A percentile compares a stretch with the other conserved stretches of the same genome.
These are phyloP conservation scores for Ceratocystis papillata DNA, from an alignment of 2,329 filamentous ascomycete genomes.

Conservation along the genomic window DNA sequence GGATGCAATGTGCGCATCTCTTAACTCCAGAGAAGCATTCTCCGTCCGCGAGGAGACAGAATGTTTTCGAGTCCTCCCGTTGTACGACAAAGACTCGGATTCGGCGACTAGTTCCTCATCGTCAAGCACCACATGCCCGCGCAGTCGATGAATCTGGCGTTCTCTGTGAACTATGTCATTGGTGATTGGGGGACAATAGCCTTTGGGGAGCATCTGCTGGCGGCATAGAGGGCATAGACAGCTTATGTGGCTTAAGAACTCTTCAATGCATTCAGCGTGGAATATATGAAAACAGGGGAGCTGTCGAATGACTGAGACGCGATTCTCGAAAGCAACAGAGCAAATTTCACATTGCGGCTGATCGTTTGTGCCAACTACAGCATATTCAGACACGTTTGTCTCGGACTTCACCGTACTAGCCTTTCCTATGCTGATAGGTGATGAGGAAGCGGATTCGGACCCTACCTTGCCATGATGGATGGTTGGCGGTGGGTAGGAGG, in stretches of 20 bases:
- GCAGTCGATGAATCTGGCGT: constrained; percentile 52
- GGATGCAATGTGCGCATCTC: not conserved
- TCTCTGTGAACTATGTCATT: constrained; percentile 81
- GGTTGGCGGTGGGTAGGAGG: not conserved
- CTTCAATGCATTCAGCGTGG: constrained; percentile 83
- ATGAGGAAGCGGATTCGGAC: constrained; percentile 23
- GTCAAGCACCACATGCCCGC: constrained; percentile 42
- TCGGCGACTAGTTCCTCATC: constrained; percentile 28
- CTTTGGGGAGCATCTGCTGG: constrained; percentile 59
- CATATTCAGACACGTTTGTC: constrained; percentile 9
- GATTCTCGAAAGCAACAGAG: constrained; percentile 63
- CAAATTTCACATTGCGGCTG: constrained; percentile 89
- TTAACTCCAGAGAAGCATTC: not conserved
- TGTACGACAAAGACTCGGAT: not conserved
- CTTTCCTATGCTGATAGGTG: constrained; percentile 29
- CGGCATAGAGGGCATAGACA: constrained; percentile 90
- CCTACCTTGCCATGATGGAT: constrained; percentile 7
- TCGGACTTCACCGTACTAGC: not conserved
- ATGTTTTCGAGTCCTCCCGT: not conserved
- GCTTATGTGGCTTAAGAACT: constrained; percentile 65
- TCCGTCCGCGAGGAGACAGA: not conserved
- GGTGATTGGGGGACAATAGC: constrained; percentile 60
- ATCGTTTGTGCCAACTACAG: constrained; percentile 42
- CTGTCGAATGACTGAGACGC: constrained; percentile 65
- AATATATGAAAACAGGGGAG: constrained; percentile 87